Conservation (phyloP, 225 moss, liverwort and hornwort species). For the Neckera pumila region DNA sequence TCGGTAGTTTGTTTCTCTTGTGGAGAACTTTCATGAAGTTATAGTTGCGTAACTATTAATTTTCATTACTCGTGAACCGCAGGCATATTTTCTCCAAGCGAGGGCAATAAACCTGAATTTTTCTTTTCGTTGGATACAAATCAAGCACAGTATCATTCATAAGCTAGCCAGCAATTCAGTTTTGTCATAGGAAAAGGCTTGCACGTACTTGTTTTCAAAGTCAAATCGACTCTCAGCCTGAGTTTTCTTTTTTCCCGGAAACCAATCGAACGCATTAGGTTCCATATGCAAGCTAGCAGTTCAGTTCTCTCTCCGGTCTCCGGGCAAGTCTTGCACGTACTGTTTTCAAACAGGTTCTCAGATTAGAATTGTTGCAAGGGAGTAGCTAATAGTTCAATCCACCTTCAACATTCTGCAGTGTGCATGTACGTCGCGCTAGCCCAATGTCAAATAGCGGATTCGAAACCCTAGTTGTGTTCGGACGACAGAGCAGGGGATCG, state of each 20-base stretch:
- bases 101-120: background rate
- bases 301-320: background rate
- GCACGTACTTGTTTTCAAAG: background rate
- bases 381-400: background rate
- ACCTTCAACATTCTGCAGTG: background rate
- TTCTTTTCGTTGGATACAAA: background rate
- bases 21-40: background rate
- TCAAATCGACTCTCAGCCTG: background rate
- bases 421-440: background rate
- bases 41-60: background rate
- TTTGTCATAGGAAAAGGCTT: background rate
- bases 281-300: background rate
- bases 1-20: no score
- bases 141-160: background rate
- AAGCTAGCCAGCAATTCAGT: background rate
- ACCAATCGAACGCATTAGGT: background rate
- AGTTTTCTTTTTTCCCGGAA: background rate
- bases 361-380: background rate
- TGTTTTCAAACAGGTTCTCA: background rate
- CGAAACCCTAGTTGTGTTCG: background rate
- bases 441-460: background rate
- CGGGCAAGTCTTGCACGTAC: background rate
- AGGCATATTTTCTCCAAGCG: no score
- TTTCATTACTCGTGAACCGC: no score
- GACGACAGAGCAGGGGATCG: background rate